phyloP scores from a whole-genome alignment of 176 grass and related monocot species.

The Triticum aestivum region DNA sequence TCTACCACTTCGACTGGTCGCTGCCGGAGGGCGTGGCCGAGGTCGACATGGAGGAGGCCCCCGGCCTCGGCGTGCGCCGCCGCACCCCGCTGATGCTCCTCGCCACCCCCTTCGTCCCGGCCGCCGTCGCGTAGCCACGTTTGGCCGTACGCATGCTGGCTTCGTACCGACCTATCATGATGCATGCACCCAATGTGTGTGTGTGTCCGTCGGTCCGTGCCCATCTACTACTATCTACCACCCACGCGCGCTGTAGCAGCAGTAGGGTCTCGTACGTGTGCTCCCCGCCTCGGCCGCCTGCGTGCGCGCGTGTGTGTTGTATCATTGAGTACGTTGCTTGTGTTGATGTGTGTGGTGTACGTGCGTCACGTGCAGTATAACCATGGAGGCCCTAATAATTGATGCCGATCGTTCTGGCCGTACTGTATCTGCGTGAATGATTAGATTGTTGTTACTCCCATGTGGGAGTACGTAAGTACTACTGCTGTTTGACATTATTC shows the following conservation, averaged over 20 bases:
- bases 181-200: background rate
- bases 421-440: background rate
- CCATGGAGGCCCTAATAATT: background rate
- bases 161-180: background rate
- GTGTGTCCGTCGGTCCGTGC: too few species aligned
- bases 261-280: background rate
- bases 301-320: background rate
- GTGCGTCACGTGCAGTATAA: background rate
- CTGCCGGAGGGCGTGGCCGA: constrained; percentile 26
- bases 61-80: constrained; percentile 40
- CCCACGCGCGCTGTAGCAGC: background rate
- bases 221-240: too few species aligned
- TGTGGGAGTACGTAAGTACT: too few species aligned
- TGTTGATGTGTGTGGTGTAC: background rate
- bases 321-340: background rate
- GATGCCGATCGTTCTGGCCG: background rate
- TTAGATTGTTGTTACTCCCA: background rate
- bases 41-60: constrained; percentile 42
- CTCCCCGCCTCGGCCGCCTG: too few species aligned
- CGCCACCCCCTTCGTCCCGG: constrained; percentile 37
- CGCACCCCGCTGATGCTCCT: constrained; percentile 35
- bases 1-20: constrained; percentile 49
- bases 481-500: too few species aligned
- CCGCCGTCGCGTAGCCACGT: background rate
- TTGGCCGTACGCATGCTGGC: background rate